These are phyloP conservation scores for Agroathelia rolfsii DNA, from an alignment of 1,284 basidiomycete genomes.

Conservation along the genomic window DNA sequence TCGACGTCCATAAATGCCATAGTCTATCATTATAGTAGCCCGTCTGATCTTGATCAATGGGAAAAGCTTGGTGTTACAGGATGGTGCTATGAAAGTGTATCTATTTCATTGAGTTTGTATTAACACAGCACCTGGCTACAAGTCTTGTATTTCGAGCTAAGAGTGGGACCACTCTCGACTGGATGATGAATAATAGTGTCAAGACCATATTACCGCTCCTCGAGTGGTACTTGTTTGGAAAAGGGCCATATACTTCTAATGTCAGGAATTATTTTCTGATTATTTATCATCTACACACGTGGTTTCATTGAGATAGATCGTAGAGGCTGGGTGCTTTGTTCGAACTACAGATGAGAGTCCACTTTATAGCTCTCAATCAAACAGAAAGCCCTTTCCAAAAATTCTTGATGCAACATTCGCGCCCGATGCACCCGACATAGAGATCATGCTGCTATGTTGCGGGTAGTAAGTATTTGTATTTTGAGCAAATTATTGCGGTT, in stretches of 20 bases:
- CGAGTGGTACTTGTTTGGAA: constrained; percentile 23
- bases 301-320: constrained; percentile 6
- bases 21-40: constrained; percentile 18
- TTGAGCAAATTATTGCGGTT: no score
- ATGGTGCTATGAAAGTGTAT: constrained; percentile 24
- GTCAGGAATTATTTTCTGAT: constrained; percentile 5
- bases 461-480: no score
- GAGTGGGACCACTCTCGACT: constrained; percentile 21
- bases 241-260: constrained; percentile 20
- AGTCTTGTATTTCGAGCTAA: constrained; percentile 21
- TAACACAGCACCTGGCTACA: constrained; percentile 19
- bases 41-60: constrained; percentile 32
- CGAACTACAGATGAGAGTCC: constrained; percentile 22
- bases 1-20: constrained; percentile 21
- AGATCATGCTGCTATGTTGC: no score
- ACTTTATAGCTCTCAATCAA: constrained; percentile 12
- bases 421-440: constrained; percentile 26
- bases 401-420: constrained; percentile 18
- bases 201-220: constrained; percentile 16
- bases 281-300: no score
- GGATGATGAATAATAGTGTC: constrained; percentile 19
- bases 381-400: constrained; percentile 7
- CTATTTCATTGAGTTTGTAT: no score
- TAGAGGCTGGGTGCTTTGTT: constrained; percentile 19
- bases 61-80: constrained; percentile 24